These are phyloP conservation scores for Rhodotorula mucilaginosa DNA, from an alignment of 1,284 basidiomycete species.

Conservation along the genomic window DNA sequence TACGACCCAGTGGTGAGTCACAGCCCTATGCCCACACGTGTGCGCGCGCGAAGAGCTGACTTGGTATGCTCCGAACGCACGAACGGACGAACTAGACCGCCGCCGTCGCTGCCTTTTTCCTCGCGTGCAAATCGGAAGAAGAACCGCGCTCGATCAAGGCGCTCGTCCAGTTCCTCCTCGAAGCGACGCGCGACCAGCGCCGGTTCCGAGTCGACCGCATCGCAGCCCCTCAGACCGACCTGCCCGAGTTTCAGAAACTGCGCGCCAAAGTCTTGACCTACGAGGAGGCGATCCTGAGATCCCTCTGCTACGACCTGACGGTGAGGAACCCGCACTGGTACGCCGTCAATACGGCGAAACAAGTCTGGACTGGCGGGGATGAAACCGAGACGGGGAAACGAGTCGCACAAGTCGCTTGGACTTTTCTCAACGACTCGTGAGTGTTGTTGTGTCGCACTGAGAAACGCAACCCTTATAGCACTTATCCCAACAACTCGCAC, in stretches of 20 bases:
- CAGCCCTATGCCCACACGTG: background rate
- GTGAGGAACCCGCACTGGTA: conserved; percentile 42
- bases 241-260: conserved; percentile 10
- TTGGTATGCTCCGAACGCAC: no score
- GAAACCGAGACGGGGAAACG: background rate
- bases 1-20: conserved; percentile 33
- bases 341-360: conserved; percentile 17
- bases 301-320: conserved; percentile 45
- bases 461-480: background rate
- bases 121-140: conserved; percentile 46
- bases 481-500: background rate
- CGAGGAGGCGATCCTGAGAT: conserved; percentile 43
- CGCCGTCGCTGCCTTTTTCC: conserved; percentile 42
- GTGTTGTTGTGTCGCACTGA: background rate
- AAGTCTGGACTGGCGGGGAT: conserved; percentile 12
- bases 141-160: conserved; percentile 32
- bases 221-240: background rate
- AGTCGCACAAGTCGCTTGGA: conserved; percentile 29
- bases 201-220: background rate
- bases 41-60: background rate
- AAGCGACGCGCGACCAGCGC: background rate
- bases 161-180: conserved; percentile 35
- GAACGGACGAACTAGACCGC: conserved; percentile 10
- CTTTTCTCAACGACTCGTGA: conserved; percentile 39
- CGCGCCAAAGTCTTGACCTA: conserved; percentile 36